phyloP scores from a whole-genome alignment of 768 basidiomycete genomes.

The Mycena indigotica region DNA sequence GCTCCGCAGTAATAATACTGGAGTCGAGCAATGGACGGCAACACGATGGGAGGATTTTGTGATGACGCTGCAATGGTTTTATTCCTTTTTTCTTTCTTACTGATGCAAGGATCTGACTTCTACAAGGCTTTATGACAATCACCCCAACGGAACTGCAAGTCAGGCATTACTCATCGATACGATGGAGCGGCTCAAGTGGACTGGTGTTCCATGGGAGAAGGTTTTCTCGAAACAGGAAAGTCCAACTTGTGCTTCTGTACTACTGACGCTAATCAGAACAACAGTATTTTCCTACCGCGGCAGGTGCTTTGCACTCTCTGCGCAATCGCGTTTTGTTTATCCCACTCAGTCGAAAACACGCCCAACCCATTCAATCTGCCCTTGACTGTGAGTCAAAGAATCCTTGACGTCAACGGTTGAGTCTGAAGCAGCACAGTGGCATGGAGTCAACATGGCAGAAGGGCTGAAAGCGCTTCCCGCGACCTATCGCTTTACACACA shows the following conservation, averaged over 20 bases:
- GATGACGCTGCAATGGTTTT: slow-evolving; percentile 56
- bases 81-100: background rate
- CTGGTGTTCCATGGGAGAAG: slow-evolving; percentile 57
- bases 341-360: slow-evolving; percentile 32
- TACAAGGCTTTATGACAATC: slow-evolving; percentile 54
- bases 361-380: slow-evolving; percentile 50
- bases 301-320: slow-evolving; percentile 27
- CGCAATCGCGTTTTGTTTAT: background rate
- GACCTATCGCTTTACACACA: slow-evolving; percentile 57
- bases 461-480: slow-evolving; percentile 57
- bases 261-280: background rate
- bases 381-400: slow-evolving; percentile 32
- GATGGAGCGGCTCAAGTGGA: slow-evolving; percentile 53
- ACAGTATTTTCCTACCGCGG: slow-evolving; percentile 48
- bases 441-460: slow-evolving; percentile 62
- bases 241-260: background rate
- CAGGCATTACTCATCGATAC: slow-evolving; percentile 53
- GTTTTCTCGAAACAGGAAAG: slow-evolving; percentile 49
- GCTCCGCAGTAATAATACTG: slow-evolving; percentile 42
- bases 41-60: slow-evolving; percentile 65
- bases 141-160: slow-evolving; percentile 46
- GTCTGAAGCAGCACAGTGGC: slow-evolving; percentile 40
- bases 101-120: background rate
- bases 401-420: background rate
- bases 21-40: slow-evolving; percentile 54